Evolutionary conservation across 148 eudicot genomes (phyloP), one percentile per base, ranked within the genome.

Genomic region (Arbutus unedo): DNA sequence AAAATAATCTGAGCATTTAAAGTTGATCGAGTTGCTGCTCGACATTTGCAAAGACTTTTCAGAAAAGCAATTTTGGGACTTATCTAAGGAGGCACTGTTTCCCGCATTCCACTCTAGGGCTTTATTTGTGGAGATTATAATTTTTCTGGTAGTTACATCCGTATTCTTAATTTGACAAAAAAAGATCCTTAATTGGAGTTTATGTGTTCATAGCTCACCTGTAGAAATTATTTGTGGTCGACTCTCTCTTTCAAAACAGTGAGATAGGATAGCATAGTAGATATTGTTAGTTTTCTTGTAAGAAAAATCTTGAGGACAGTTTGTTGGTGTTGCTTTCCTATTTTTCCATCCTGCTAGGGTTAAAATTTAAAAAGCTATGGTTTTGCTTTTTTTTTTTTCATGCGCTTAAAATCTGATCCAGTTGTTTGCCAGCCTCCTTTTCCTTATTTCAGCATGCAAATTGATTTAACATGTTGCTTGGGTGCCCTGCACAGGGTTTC

Each of bases 401-500:
- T 48, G 50, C 53, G 76, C 8, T 82, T 18, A 76, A 47, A 59
- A 50, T 66, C 19, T 76, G 84, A 38, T 64, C 25, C 59, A 23
- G 48, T 53, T 51, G 73, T 31, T 81, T 25, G 66, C 66, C 53
- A 41, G 45, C 23, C 50, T 66, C 47, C 49, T 25, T 70, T 2
- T 57, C 54, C 81, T 7, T 4, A 23, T 8, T 54, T 55, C 57
- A 31, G 47, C 53, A 8, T 54, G 56, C 48, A 5, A 18, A 13
- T 38, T 56, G 73, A 68, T 57, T 10, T 38, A 19, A 76, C 51
- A 50, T 47, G 6, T 79, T 67, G 38, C 78, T 82, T 79, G 66
- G 74, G 50, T 81, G 51, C 48, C 23, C 50, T 85, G 66, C 51
- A 8, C 90, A 96, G 99, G 83, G 85, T 89, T 55, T 96, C 99